These are phyloP conservation scores for Annulohypoxylon moriforme DNA, from an alignment of 495 filamentous ascomycete genomes.

Conservation along the genomic window DNA sequence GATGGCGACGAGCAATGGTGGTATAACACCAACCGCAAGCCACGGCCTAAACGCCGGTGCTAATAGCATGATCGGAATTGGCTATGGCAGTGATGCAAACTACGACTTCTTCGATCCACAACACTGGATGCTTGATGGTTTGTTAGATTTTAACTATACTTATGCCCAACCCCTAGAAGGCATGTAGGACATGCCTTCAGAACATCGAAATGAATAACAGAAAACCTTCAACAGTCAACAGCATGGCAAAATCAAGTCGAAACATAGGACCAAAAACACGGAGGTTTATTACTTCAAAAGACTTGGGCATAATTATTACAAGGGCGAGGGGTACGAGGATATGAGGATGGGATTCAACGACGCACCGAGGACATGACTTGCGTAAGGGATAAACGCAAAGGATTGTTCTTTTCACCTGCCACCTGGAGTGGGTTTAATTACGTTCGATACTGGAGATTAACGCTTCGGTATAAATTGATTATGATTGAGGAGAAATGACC, in stretches of 20 bases:
- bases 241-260: background rate
- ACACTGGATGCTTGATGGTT: conserved; percentile 89
- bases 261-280: background rate
- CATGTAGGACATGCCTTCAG: conserved; percentile 45
- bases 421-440: conserved; percentile 40
- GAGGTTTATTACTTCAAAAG: background rate
- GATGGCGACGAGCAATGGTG: conserved; percentile 56
- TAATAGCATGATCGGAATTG: conserved; percentile 56
- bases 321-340: conserved; percentile 8
- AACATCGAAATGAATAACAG: background rate
- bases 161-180: conserved; percentile 62
- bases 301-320: conserved; percentile 13
- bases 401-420: conserved; percentile 36
- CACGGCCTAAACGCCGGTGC: conserved; percentile 54
- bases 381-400: conserved; percentile 21
- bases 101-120: conserved; percentile 90
- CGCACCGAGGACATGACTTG: background rate
- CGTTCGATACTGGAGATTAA: conserved; percentile 21
- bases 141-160: conserved; percentile 81
- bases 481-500: conserved; percentile 32
- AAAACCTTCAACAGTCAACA: background rate
- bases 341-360: conserved; percentile 23
- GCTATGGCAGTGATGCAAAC: conserved; percentile 69
- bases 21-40: conserved; percentile 59
- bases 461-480: conserved; percentile 36